Evolutionary conservation across 257 asterid genomes (phyloP).

Genomic region (Buddleja alternifolia): DNA sequence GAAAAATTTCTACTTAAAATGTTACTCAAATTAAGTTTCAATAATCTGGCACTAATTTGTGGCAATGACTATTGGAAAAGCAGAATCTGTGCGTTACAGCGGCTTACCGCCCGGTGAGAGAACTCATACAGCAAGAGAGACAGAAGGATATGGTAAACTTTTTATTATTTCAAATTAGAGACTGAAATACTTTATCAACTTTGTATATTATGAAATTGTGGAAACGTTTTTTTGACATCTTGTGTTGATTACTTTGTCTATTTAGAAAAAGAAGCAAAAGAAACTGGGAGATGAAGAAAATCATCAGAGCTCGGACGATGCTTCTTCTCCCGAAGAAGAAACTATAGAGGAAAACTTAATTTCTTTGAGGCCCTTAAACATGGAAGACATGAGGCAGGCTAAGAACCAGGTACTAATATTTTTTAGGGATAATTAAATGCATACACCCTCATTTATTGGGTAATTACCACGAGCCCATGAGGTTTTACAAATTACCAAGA

Average conservation of each 20-base stretch:
- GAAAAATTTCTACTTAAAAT: constrained; percentile 21
- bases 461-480: background rate
- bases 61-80: constrained; percentile 29
- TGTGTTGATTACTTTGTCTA: constrained; percentile 2
- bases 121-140: constrained; percentile 68
- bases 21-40: background rate
- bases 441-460: background rate
- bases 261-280: constrained; percentile 56
- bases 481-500: no score
- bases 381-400: constrained; percentile 82
- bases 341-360: constrained; percentile 52
- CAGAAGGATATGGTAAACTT: constrained; percentile 54
- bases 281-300: constrained; percentile 42
- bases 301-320: constrained; percentile 46
- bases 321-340: constrained; percentile 43
- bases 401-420: constrained; percentile 61
- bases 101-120: constrained; percentile 83
- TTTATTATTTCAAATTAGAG: background rate
- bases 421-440: background rate
- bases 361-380: constrained; percentile 63
- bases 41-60: constrained; percentile 31
- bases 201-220: background rate
- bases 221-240: background rate
- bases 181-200: background rate
- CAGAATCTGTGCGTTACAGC: constrained; percentile 92